Evolutionary conservation across 306 rosid species (phyloP).

Genomic region (Pyrus betulifolia): DNA sequence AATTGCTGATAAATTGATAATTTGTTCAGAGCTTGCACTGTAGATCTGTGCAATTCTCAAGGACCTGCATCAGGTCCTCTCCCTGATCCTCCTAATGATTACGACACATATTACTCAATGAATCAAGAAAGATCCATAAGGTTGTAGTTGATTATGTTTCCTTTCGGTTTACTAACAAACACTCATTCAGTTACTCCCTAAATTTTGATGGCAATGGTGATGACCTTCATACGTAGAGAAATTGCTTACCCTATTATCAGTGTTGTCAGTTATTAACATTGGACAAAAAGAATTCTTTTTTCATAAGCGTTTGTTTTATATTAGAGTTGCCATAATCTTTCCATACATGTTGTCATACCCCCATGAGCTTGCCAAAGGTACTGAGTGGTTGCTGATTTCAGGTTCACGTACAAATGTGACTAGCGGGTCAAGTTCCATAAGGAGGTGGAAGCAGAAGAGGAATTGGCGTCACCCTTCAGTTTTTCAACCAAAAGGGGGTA

Average conservation of each 20-base stretch:
- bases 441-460: too few relatives aligned
- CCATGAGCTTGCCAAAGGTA: too few relatives aligned
- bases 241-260: not conserved
- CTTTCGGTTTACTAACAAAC: slow-evolving; percentile 7
- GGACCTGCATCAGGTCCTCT: slow-evolving; percentile 86
- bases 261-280: not conserved
- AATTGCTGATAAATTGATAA: too few relatives aligned
- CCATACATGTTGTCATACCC: too few relatives aligned
- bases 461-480: too few relatives aligned
- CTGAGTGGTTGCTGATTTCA: too few relatives aligned
- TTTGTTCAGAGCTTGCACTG: too few relatives aligned
- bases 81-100: slow-evolving; percentile 54
- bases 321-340: not conserved
- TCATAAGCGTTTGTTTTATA: not conserved
- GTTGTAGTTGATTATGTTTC: slow-evolving; percentile 27
- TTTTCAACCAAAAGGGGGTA: too few relatives aligned
- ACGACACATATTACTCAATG: slow-evolving; percentile 57
- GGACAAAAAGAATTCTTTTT: not conserved
- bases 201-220: not conserved
- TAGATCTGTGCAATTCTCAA: slow-evolving; percentile 21
- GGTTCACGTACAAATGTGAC: too few relatives aligned
- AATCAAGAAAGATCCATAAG: slow-evolving; percentile 89
- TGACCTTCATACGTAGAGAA: not conserved
- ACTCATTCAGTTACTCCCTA: not conserved
- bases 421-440: too few relatives aligned